Evolutionary conservation across 345 rosid genomes (phyloP).

Genomic region (Arabis alpina): DNA sequence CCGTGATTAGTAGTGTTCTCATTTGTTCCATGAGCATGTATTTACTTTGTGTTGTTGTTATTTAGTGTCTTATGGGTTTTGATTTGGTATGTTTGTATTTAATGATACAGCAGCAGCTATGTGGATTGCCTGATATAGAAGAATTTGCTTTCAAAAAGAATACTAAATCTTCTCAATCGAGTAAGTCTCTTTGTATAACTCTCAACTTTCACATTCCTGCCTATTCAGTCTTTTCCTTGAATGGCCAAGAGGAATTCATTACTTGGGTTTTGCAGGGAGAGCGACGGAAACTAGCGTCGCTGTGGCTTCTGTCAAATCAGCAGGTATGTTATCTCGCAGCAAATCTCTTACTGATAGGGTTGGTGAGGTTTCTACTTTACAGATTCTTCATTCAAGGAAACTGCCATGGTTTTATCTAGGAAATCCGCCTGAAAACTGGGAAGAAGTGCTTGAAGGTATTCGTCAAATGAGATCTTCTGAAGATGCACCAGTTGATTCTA

Average conservation of each 20-base stretch:
- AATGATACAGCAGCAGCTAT: conserved; percentile 52
- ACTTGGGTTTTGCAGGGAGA: conserved; percentile 46
- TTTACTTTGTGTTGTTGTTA: background rate
- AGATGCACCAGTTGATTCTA: conserved; percentile 50
- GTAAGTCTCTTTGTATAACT: conserved; percentile 45
- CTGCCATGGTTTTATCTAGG: conserved; percentile 37
- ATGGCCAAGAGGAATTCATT: background rate
- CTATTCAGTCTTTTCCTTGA: conserved; percentile 1
- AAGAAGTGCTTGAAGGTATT: conserved; percentile 40
- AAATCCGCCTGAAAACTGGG: conserved; percentile 42
- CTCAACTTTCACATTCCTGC: background rate
- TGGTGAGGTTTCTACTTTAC: conserved; percentile 14
- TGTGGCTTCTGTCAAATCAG: too few species aligned
- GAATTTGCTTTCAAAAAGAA: conserved; percentile 66
- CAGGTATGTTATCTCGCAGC: too few species aligned
- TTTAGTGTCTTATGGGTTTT: background rate
- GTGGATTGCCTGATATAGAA: conserved; percentile 72
- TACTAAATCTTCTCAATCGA: conserved; percentile 40
- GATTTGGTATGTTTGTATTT: conserved; percentile 2
- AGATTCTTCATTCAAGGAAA: conserved; percentile 8
- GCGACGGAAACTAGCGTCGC: conserved; percentile 28
- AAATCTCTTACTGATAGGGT: background rate
- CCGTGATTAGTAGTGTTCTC: conserved; percentile 10
- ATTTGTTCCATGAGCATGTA: background rate
- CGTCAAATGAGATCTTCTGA: conserved; percentile 47